Evolutionary conservation across 345 rosid genomes (phyloP), one percentile per base, ranked within the genome.

Genomic region (Gossypium ekmanianum): DNA sequence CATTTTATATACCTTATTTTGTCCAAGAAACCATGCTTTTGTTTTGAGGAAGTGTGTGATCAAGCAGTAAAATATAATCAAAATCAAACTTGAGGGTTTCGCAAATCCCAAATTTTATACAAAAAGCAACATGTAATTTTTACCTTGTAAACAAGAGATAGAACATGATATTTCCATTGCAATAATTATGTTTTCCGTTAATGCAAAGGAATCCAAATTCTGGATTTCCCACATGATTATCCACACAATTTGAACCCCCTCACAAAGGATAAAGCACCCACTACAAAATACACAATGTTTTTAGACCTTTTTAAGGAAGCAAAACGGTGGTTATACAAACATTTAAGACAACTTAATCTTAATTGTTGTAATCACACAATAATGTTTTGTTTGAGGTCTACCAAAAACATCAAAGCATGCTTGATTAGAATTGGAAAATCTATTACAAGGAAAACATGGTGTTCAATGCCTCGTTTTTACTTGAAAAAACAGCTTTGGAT

Each of bases 291-390:
- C 41, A 57, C 27, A 22, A 22, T 57, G 62, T 52, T 0, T 61
- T 64, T 44, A 51, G 68, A 66, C 72, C 26, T 26, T 76, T 75
- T 81, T 81, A 77, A 79, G 84, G 85, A 81, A 75, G 83, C 85
- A 76, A 76, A 85, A 61, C 64, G 73, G 80, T 77, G 72, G 85
- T 57, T 72, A 69, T 64, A 68, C 12, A 11, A 20, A 24, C 11
- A 12, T 62, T 73, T 3, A 34, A 58, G 34, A 12, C 9, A 44
- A 47, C 18, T 54, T 59, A 18, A 71, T 14, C 68, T 27, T 29
- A 62, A 62, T 26, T 62, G 79, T 24, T 18, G 82, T 34, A 69
- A 75, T 71, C 44, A 72, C 73, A 78, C 61, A 48, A 78, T 64
- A 43, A 59, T 79, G 86, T 78, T 71, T 79, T 24, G 62, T 68